Conservation (phyloP, 2,329 filamentous ascomycete genomes). For the Aspergillus calidoustus region DNA sequence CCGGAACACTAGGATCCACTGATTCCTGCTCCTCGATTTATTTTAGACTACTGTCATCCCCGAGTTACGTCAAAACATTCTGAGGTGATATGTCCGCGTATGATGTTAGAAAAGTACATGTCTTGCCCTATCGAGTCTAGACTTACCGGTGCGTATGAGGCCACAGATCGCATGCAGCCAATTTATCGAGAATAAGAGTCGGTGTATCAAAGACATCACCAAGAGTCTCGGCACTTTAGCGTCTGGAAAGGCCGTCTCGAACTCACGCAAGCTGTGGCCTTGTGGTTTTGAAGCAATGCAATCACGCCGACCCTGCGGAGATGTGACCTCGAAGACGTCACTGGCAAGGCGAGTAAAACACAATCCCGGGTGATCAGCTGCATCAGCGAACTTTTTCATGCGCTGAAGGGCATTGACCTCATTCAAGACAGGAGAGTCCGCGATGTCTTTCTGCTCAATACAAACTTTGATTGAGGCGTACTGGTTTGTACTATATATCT, state of each 20-base stretch:
- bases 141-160: slow-evolving; percentile 8
- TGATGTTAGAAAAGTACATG: not conserved
- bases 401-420: slow-evolving; percentile 29
- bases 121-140: not conserved
- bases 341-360: slow-evolving; percentile 28
- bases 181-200: slow-evolving; percentile 9
- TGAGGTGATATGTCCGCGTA: slow-evolving; percentile 8
- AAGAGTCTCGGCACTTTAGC: slow-evolving; percentile 25
- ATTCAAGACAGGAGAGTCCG: slow-evolving; percentile 25
- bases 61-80: slow-evolving; percentile 4
- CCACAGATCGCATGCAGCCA: slow-evolving; percentile 4
- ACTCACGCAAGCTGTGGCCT: slow-evolving; percentile 28
- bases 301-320: slow-evolving; percentile 23
- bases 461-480: slow-evolving; percentile 29
- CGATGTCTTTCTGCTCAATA: slow-evolving; percentile 18
- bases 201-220: slow-evolving; percentile 8
- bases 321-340: slow-evolving; percentile 20
- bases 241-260: slow-evolving; percentile 28
- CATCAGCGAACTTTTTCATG: slow-evolving; percentile 21
- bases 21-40: slow-evolving; percentile 8
- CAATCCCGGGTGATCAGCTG: slow-evolving; percentile 22
- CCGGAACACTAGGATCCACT: slow-evolving; percentile 4
- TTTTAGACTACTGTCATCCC: slow-evolving; percentile 1
- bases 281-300: slow-evolving; percentile 33
- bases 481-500: slow-evolving; percentile 15